A percentile compares a stretch with the other conserved stretches of the same genome.
Evolutionary conservation across 2,329 filamentous ascomycete genomes (phyloP).

Genomic region (Pseudopyricularia cyperi): DNA sequence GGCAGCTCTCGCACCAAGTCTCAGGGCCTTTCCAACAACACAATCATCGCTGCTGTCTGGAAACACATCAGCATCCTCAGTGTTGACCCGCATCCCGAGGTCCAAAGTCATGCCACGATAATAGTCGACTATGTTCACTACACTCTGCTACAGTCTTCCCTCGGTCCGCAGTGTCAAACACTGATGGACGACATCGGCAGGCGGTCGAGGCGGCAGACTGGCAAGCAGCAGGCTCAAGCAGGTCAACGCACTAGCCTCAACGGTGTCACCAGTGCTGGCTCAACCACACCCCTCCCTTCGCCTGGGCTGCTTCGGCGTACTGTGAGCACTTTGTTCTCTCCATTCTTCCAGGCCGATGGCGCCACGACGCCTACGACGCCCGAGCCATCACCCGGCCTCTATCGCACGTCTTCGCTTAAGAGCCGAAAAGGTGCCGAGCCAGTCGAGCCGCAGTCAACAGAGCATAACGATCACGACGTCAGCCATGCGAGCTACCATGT

Average conservation of each 20-base stretch:
- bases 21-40: slow-evolving; percentile 64
- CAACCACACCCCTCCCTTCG: slow-evolving; percentile 32
- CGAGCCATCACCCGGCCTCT: slow-evolving; percentile 18
- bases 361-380: slow-evolving; percentile 19
- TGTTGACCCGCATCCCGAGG: slow-evolving; percentile 88
- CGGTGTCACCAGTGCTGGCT: slow-evolving; percentile 20
- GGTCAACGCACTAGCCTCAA: slow-evolving; percentile 29
- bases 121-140: slow-evolving; percentile 79
- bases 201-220: slow-evolving; percentile 31
- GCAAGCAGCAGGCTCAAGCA: slow-evolving; percentile 26
- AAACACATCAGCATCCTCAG: slow-evolving; percentile 83
- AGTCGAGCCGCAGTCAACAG: slow-evolving; percentile 43
- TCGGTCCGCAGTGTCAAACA: slow-evolving; percentile 56
- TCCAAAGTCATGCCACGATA: slow-evolving; percentile 71
- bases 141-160: slow-evolving; percentile 61
- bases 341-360: slow-evolving; percentile 35
- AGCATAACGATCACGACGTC: slow-evolving; percentile 58
- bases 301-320: slow-evolving; percentile 50
- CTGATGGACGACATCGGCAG: slow-evolving; percentile 62
- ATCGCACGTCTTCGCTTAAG: slow-evolving; percentile 23
- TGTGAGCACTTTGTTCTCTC: slow-evolving; percentile 49
- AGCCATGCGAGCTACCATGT: slow-evolving; percentile 60
- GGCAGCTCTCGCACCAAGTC: slow-evolving; percentile 42
- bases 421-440: slow-evolving; percentile 23
- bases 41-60: slow-evolving; percentile 88